Evolutionary conservation across 2,329 filamentous ascomycete species (phyloP).

Genomic region (Microsporum ferrugineum): DNA sequence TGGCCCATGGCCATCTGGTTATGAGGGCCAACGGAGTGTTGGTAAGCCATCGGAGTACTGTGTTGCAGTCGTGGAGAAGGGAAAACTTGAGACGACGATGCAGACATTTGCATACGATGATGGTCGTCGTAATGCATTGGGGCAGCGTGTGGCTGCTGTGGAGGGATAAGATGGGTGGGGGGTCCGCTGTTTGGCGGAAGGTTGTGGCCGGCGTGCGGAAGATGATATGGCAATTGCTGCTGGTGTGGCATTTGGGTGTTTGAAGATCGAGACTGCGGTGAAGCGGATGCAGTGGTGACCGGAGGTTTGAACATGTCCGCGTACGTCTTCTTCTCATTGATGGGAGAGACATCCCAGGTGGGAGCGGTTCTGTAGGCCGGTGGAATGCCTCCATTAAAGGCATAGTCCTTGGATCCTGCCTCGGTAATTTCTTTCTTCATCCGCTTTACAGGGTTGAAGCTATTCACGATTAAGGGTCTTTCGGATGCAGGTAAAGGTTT

Average conservation of each 20-base stretch:
- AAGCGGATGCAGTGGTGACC: constrained; percentile 49
- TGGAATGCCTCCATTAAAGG: constrained; percentile 69
- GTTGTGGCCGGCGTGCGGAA: constrained; percentile 61
- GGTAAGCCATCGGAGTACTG: constrained; percentile 54
- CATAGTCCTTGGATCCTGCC: constrained; percentile 50
- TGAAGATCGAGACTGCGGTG: constrained; percentile 54
- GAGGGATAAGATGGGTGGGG: constrained; percentile 63
- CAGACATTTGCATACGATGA: constrained; percentile 76
- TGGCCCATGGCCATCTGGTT: constrained; percentile 61
- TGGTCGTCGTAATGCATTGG: constrained; percentile 66
- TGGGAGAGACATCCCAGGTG: constrained; percentile 64
- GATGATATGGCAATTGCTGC: constrained; percentile 70
- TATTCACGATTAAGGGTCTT: constrained; percentile 42
- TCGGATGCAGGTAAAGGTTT: constrained; percentile 55
- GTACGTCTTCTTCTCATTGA: constrained; percentile 66
- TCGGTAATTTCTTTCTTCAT: constrained; percentile 53
- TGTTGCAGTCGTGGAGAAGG: constrained; percentile 70
- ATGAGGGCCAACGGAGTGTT: constrained; percentile 55
- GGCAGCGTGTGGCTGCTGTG: constrained; percentile 58
- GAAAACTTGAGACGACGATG: constrained; percentile 71
- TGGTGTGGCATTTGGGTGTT: constrained; percentile 67
- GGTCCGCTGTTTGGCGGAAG: constrained; percentile 60
- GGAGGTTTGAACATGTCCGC: constrained; percentile 65
- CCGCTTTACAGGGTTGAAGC: constrained; percentile 56
- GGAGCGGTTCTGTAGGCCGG: constrained; percentile 74